These are phyloP conservation scores for Asclepias syriaca DNA, from an alignment of 257 asterid species.

Conservation along the genomic window DNA sequence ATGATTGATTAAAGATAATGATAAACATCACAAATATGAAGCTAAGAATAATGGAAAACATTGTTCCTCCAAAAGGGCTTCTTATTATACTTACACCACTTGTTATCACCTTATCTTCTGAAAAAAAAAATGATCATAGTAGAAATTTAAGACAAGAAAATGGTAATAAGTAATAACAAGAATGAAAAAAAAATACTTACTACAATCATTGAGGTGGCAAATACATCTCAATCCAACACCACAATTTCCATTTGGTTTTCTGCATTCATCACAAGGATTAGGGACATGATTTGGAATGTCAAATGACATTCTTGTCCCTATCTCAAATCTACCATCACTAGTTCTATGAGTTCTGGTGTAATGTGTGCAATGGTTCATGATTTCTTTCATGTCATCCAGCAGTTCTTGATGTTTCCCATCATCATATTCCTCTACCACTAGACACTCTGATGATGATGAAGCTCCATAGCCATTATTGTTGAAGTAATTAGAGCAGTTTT, in stretches of 20 bases:
- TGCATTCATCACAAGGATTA: slow-evolving; percentile 58
- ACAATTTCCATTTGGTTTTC: slow-evolving; percentile 47
- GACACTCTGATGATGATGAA: background rate
- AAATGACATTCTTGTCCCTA: slow-evolving; percentile 44
- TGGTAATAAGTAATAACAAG: no score
- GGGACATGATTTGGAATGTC: slow-evolving; percentile 58
- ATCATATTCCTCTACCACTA: slow-evolving; percentile 18
- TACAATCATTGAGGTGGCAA: slow-evolving; percentile 50
- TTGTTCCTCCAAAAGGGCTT: background rate
- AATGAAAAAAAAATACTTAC: slow-evolving; percentile 27
- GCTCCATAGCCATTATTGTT: background rate
- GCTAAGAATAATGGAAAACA: background rate
- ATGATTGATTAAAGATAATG: background rate
- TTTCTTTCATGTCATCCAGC: background rate
- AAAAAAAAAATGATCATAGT: background rate
- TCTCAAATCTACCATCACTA: slow-evolving; percentile 7
- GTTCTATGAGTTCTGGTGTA: slow-evolving; percentile 31
- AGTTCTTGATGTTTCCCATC: background rate
- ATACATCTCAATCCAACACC: slow-evolving; percentile 63
- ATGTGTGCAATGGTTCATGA: slow-evolving; percentile 35
- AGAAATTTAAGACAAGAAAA: no score
- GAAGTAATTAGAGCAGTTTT: background rate
- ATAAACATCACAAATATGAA: background rate
- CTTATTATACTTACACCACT: background rate
- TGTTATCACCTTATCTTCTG: background rate